A percentile compares a stretch with the other conserved stretches of the same genome.
Conservation (phyloP, 352 stramenopile genomes). For the Lagenidium giganteum region DNA sequence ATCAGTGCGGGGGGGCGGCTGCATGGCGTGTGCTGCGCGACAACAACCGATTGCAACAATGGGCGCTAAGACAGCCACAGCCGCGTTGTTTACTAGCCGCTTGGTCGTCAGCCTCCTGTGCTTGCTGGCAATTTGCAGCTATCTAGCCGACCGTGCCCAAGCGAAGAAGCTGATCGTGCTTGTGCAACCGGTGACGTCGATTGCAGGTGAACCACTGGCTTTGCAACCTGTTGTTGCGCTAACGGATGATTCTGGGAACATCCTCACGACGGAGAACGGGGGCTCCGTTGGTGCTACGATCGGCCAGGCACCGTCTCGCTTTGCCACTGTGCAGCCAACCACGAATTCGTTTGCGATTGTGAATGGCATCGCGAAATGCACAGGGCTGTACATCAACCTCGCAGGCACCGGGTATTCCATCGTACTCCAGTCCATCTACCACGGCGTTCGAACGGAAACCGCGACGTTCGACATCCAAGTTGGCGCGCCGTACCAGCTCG, state of each 20-base stretch:
- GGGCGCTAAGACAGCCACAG: too few relatives aligned
- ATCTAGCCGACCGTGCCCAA: not conserved
- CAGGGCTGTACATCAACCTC: constrained; percentile 64
- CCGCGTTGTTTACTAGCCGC: too few relatives aligned
- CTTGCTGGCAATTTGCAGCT: too few relatives aligned
- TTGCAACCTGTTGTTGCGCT: constrained; percentile 66
- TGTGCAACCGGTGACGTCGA: constrained; percentile 57
- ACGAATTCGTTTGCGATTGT: constrained; percentile 56
- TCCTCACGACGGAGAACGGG: constrained; percentile 49
- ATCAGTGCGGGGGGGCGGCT: too few relatives aligned
- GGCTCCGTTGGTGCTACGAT: constrained; percentile 54
- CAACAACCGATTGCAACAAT: too few relatives aligned
- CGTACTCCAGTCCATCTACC: constrained; percentile 50
- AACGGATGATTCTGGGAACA: constrained; percentile 73
- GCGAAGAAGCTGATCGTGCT: constrained; percentile 55
- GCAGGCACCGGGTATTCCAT: constrained; percentile 65
- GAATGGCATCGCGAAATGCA: constrained; percentile 71
- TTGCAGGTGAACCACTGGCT: constrained; percentile 50
- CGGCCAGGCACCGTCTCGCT: constrained; percentile 43
- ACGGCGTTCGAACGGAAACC: constrained; percentile 68
- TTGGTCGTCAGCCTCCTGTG: constrained; percentile 1
- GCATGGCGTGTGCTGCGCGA: too few relatives aligned
- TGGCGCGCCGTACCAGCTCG: constrained; percentile 48
- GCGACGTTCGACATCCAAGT: constrained; percentile 67
- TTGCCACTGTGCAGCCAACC: constrained; percentile 38